phyloP scores from a whole-genome alignment of 345 rosid species.

The Citrus maxima region DNA sequence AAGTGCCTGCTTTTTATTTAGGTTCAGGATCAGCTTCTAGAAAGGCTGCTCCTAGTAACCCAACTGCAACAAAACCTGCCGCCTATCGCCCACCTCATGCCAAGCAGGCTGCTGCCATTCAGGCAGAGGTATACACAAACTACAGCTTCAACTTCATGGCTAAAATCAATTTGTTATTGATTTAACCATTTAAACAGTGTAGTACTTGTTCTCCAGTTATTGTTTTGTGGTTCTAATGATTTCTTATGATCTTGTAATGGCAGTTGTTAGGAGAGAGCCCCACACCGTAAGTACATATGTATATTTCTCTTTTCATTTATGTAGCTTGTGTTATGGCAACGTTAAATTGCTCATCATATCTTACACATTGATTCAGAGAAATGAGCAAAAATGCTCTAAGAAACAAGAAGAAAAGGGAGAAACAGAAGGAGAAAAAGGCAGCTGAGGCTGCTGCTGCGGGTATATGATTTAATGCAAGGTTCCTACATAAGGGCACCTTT shows the following conservation, averaged over 20 bases:
- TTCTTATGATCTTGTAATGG: slow-evolving; percentile 25
- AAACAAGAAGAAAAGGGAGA: slow-evolving; percentile 93
- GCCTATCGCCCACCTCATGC: slow-evolving; percentile 97
- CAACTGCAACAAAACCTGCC: slow-evolving; percentile 65
- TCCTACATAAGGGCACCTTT: not conserved
- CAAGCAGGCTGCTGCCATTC: slow-evolving; percentile 67
- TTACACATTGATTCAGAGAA: slow-evolving; percentile 36
- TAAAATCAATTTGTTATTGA: not conserved
- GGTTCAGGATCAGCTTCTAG: not conserved
- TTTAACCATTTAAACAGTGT: not conserved
- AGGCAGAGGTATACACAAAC: slow-evolving; percentile 71
- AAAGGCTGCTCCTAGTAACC: slow-evolving; percentile 32
- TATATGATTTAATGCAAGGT: not conserved
- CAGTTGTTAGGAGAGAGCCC: slow-evolving; percentile 70
- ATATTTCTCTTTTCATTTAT: not conserved
- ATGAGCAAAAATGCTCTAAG: slow-evolving; percentile 84
- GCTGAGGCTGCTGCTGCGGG: slow-evolving; percentile 29
- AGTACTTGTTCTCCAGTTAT: not conserved
- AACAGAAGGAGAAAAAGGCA: slow-evolving; percentile 75
- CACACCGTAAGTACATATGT: slow-evolving; percentile 53
- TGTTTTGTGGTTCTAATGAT: slow-evolving; percentile 25
- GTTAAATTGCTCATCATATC: not conserved
- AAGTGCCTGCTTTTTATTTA: too few relatives aligned
- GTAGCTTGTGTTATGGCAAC: not conserved
- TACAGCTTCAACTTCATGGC: not conserved